These are phyloP conservation scores for Phialocephala subalpina DNA, from an alignment of 2,329 filamentous ascomycete genomes.

Conservation along the genomic window DNA sequence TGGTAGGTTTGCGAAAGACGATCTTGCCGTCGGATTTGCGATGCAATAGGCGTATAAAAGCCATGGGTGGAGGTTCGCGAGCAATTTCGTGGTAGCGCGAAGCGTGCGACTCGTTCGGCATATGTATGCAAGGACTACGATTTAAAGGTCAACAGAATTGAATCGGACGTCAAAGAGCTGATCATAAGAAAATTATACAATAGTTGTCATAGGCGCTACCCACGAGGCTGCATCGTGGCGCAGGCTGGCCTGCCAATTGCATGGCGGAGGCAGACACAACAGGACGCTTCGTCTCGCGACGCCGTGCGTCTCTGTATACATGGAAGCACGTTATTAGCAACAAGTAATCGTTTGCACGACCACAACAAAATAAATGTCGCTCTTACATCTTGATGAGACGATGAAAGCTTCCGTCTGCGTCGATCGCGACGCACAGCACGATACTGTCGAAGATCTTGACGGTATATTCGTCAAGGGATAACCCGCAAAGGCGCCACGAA, in stretches of 20 bases:
- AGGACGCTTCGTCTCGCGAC: constrained; percentile 34
- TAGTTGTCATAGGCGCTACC: constrained; percentile 30
- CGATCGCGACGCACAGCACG: too few relatives aligned
- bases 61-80: constrained; percentile 30
- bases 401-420: too few relatives aligned
- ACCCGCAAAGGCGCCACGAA: too few relatives aligned
- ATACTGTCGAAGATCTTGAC: too few relatives aligned
- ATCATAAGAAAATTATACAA: constrained; percentile 28
- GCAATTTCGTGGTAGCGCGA: constrained; percentile 31
- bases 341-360: too few relatives aligned
- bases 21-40: constrained; percentile 37
- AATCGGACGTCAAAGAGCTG: constrained; percentile 24
- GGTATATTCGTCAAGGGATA: too few relatives aligned
- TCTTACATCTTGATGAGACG: too few relatives aligned
- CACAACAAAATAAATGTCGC: too few relatives aligned
- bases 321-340: too few relatives aligned
- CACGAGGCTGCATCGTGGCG: constrained; percentile 33
- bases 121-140: constrained; percentile 30
- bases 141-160: constrained; percentile 28
- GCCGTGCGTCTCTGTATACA: too few relatives aligned
- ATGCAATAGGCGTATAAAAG: constrained; percentile 37
- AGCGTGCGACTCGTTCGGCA: constrained; percentile 27
- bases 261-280: constrained; percentile 33
- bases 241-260: constrained; percentile 28
- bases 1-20: constrained; percentile 34